phyloP scores from a whole-genome alignment of 2,329 filamentous ascomycete species.

The Magnaporthales sp. region DNA sequence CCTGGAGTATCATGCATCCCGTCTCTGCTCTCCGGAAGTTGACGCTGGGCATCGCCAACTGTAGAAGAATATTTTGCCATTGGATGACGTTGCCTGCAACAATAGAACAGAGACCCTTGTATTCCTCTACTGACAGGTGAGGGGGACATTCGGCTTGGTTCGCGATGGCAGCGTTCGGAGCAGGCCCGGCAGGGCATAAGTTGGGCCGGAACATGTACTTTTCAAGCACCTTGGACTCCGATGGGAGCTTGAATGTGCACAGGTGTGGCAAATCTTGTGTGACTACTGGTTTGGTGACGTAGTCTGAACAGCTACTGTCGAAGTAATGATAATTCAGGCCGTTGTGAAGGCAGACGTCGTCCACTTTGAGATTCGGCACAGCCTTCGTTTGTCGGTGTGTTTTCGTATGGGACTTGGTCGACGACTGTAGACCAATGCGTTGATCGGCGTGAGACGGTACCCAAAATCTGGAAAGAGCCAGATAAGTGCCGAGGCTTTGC shows the following conservation, averaged over 20 bases:
- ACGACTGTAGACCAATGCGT: slow-evolving; percentile 23
- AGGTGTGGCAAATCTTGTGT: background rate
- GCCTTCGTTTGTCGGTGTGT: slow-evolving; percentile 23
- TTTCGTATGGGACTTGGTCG: slow-evolving; percentile 22
- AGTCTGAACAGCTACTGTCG: slow-evolving; percentile 14
- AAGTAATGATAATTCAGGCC: slow-evolving; percentile 30
- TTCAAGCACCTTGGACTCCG: background rate
- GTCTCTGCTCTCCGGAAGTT: slow-evolving; percentile 42
- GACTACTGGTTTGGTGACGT: background rate
- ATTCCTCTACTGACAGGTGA: slow-evolving; percentile 43
- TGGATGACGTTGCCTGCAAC: slow-evolving; percentile 38
- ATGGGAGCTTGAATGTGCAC: background rate
- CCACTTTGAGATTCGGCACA: slow-evolving; percentile 15
- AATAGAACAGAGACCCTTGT: slow-evolving; percentile 38
- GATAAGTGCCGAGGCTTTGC: background rate
- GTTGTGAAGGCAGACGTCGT: slow-evolving; percentile 36
- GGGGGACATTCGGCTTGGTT: slow-evolving; percentile 35
- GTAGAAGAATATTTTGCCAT: slow-evolving; percentile 46
- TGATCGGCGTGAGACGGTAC: no score
- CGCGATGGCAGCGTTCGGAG: slow-evolving; percentile 43
- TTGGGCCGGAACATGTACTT: slow-evolving; percentile 3
- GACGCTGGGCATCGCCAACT: slow-evolving; percentile 37
- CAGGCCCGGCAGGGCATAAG: background rate
- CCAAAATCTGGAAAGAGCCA: background rate
- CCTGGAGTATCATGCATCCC: slow-evolving; percentile 37